A percentile compares a stretch with the other conserved stretches of the same genome.
Evolutionary conservation across 1,139 yeast species (phyloP).

Genomic region (Protomyces arabidopsidicola): DNA sequence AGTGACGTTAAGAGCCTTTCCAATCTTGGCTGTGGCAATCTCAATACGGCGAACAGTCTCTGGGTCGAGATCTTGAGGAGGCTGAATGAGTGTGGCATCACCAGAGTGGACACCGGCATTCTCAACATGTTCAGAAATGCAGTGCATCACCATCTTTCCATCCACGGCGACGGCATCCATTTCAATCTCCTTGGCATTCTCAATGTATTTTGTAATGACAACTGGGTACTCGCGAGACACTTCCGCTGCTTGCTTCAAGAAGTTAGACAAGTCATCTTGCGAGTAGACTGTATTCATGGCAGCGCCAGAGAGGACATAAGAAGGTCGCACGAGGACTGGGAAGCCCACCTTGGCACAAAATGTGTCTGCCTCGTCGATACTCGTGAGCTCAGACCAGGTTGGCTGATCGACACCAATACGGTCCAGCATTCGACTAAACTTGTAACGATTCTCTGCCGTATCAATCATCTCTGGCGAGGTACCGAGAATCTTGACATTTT

Average conservation of each 20-base stretch:
- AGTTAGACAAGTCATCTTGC: conserved; percentile 78
- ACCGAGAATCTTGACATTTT: conserved; percentile 91
- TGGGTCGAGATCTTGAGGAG: conserved; percentile 92
- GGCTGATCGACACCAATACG: conserved; percentile 97
- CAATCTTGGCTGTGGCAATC: conserved; percentile 93
- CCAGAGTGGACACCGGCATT: conserved; percentile 99
- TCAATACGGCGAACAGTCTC: conserved; percentile 89
- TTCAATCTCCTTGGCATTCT: conserved; percentile 96
- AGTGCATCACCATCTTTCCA: conserved; percentile 94
- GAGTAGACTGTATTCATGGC: conserved; percentile 98
- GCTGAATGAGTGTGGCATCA: conserved; percentile 95
- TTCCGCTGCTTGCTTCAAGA: conserved; percentile 89
- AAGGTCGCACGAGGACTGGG: conserved; percentile 96
- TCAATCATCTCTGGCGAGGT: conserved; percentile 98
- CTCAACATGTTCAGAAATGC: conserved; percentile 97
- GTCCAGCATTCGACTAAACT: conserved; percentile 96
- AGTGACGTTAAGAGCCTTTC: conserved; percentile 89
- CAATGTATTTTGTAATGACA: conserved; percentile 93
- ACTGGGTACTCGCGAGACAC: conserved; percentile 98
- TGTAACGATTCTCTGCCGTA: conserved; percentile 96
- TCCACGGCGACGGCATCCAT: conserved; percentile 98
- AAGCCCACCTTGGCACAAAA: conserved; percentile 88
- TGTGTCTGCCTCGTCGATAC: conserved; percentile 85
- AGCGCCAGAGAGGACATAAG: conserved; percentile 96
- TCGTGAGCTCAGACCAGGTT: conserved; percentile 97